Evolutionary conservation across 805 yeast species (phyloP), one percentile per base, ranked within the genome.

Genomic region (Lipomyces mesembrius): DNA sequence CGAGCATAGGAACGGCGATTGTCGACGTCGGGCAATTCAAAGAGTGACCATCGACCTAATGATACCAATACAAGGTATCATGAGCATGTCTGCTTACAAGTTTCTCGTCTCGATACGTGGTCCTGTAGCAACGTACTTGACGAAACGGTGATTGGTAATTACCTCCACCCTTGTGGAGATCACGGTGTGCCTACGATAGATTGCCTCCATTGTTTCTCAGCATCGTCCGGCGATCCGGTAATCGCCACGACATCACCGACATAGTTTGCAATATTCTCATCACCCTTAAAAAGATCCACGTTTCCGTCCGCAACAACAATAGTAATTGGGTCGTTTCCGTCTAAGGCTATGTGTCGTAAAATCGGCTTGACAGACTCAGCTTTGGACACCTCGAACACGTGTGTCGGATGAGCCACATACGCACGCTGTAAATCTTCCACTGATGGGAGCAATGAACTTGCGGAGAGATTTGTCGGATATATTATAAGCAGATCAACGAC

Each of bases 341-440:
- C 71, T 7, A 53, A 46, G 5, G 65, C 68, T 8, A 67, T 54
- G 35, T 67, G 71, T 35, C 71, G 68, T 34, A 67, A 59, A 6
- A 63, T 59, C 8, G 71, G 66, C 60, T 65, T 64, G 27, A 67
- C 25, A 11, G 71, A 61, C 54, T 59, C 66, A 9, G 54, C 58
- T 22, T 57, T 61, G 32, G 71, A 61, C 22, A 67, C 51, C 39
- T 22, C 22, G 25, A 67, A 57, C 20, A 67, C 62, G 27, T 49
- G 55, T 11, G 68, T 64, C 34, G 71, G 66, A 46, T 63, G 64
- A 25, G 60, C 8, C 39, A 63, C 67, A 66, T 62, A 67, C 20
- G 37, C 25, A 34, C 46, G 17, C 8, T 57, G 66, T 7, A 67
- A 57, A 3, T 25, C 61, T n/a, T 43, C 55, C 11, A 63, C 34